Base-by-base conservation (phyloP, 2,329 filamentous ascomycete genomes). In the Xylaria sp. region DNA sequence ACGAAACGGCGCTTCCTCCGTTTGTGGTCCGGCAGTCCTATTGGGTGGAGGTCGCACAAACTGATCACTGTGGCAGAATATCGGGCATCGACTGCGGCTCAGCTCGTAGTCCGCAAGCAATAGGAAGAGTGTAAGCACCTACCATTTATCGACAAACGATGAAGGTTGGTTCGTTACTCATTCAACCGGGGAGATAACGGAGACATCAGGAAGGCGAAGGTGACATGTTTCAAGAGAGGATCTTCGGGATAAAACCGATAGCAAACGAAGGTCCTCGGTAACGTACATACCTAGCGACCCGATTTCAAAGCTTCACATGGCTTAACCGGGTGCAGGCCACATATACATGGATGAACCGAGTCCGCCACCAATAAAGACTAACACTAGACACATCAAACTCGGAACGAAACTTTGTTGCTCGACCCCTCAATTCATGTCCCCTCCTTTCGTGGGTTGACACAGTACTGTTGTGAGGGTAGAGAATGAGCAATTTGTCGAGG, bases 361-460 rank as follows among this genome's bases (percentile, higher is more conserved):
- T 51, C 51, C 42, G 23, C 50, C 11, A 56, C 64, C 55, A 62
- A 64, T 66, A 17, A 37, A 54, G 53, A 42, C 45, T 57, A 57
- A 60, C 59, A 67, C 63, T 61, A 54, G 55, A 51, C 57, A 63
- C 58, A 57, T 61, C 60, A 66, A 57, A 62, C 63, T 65, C 63
- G 57, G 63, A 61, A 62, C 60, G 57, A 63, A 67, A 67, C 65
- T 67, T 54, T 66, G 43, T 65, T 64, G 12, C 52, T 65, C 33
- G 37, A 65, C 53, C 60, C 66, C 57, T 59, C 53, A 61, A 31
- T 47, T 57, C 42, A 50, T 56, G 38, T 49, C 56, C 59, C 61
- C n/a, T n/a, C 62, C 57, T 50, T 47, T 51, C 51, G 45, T 65
- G 23, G 23, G 38, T 42, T 37, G 42, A 43, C 60, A 60, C 63